Evolutionary conservation across 2,329 filamentous ascomycete genomes (phyloP).

Genomic region (Cladosporium sp.): DNA sequence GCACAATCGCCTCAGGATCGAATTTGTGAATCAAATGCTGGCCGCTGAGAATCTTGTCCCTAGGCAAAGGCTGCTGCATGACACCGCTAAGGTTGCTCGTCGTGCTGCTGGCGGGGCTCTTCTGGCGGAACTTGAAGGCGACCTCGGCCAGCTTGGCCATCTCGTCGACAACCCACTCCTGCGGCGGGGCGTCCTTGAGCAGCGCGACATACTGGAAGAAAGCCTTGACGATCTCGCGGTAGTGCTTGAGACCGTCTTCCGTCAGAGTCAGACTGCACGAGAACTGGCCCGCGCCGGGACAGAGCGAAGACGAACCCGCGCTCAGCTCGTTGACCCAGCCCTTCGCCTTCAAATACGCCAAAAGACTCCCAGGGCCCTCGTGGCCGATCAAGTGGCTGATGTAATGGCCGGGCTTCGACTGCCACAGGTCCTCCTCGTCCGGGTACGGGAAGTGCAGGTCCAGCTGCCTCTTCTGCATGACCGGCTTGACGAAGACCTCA

Average conservation of each 20-base stretch:
- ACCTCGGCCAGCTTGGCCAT: slow-evolving; percentile 86
- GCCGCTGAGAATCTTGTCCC: slow-evolving; percentile 82
- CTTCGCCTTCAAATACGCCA: slow-evolving; percentile 82
- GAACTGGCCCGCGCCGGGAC: slow-evolving; percentile 75
- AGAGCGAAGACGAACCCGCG: slow-evolving; percentile 68
- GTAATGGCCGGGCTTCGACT: slow-evolving; percentile 77
- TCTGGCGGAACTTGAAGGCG: slow-evolving; percentile 91
- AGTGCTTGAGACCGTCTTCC: slow-evolving; percentile 75
- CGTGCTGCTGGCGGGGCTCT: slow-evolving; percentile 81
- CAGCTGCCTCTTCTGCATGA: slow-evolving; percentile 77
- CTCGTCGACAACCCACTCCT: slow-evolving; percentile 92
- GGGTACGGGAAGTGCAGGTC: slow-evolving; percentile 79
- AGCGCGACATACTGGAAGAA: slow-evolving; percentile 90
- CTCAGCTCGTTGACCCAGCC: slow-evolving; percentile 83
- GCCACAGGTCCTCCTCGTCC: slow-evolving; percentile 73
- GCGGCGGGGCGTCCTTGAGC: slow-evolving; percentile 70
- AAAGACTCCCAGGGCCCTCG: slow-evolving; percentile 85
- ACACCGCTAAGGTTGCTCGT: slow-evolving; percentile 76
- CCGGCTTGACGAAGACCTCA: slow-evolving; percentile 81
- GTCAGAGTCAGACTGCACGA: slow-evolving; percentile 74
- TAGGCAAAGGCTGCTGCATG: slow-evolving; percentile 86
- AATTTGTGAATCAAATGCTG: slow-evolving; percentile 72
- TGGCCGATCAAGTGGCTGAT: slow-evolving; percentile 86
- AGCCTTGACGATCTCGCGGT: slow-evolving; percentile 73
- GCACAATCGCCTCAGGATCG: slow-evolving; percentile 66